phyloP scores from a whole-genome alignment of 2,329 filamentous ascomycete species.

The Fusarium acutatum region DNA sequence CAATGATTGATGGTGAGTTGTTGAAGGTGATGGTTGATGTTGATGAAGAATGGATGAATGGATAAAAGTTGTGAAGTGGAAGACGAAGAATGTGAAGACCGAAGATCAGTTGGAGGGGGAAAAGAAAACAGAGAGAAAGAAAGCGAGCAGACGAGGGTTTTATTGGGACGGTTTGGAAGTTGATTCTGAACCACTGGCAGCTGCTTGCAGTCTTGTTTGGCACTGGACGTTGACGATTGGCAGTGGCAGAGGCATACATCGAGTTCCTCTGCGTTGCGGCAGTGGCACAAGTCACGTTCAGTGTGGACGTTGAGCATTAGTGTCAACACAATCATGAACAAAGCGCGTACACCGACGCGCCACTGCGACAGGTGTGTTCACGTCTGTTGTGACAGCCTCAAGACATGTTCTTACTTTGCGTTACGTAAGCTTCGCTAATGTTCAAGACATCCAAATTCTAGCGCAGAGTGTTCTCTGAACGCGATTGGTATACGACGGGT shows the following conservation, averaged over 20 bases:
- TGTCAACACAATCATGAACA: neutral
- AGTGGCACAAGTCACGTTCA: neutral
- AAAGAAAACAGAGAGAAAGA: neutral
- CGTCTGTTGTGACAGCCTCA: too few relatives aligned
- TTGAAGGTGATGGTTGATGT: neutral
- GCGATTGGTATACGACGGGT: accelerated
- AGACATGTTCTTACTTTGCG: accelerated
- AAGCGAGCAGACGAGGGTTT: neutral
- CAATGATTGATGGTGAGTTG: neutral
- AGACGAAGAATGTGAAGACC: neutral
- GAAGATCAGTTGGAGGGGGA: neutral
- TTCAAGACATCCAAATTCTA: neutral
- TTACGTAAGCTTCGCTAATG: neutral
- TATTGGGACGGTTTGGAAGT: neutral
- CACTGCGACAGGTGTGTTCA: neutral
- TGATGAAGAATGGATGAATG: neutral
- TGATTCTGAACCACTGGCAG: neutral
- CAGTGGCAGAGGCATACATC: neutral
- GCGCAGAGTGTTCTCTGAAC: neutral
- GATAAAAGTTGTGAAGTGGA: neutral
- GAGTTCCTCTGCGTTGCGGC: accelerated
- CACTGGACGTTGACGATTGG: neutral
- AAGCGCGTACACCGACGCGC: too few relatives aligned
- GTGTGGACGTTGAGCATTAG: too few relatives aligned
- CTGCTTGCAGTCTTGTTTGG: too few relatives aligned